These are phyloP conservation scores for Rhodotorula sphaerocarpa DNA, from an alignment of 768 basidiomycete species.

Conservation along the genomic window DNA sequence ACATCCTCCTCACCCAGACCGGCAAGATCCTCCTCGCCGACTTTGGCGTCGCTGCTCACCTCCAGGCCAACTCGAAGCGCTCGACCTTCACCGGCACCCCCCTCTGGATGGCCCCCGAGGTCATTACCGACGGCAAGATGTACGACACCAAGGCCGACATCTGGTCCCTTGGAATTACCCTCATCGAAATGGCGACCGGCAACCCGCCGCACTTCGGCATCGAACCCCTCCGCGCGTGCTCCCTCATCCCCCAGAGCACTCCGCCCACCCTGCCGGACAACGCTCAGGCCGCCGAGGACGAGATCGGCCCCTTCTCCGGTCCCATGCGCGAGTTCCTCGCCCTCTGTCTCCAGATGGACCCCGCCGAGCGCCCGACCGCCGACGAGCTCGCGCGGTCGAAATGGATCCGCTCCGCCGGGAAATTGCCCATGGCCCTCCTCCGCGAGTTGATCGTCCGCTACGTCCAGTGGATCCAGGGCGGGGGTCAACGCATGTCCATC, in stretches of 20 bases:
- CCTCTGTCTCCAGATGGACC: slow-evolving; percentile 69
- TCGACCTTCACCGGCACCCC: slow-evolving; percentile 96
- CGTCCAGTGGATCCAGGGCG: slow-evolving; percentile 60
- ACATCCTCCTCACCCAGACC: slow-evolving; percentile 76
- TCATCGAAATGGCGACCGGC: slow-evolving; percentile 96
- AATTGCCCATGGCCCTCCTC: slow-evolving; percentile 58
- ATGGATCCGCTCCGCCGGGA: slow-evolving; percentile 75
- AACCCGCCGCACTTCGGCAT: slow-evolving; percentile 60
- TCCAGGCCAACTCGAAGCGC: slow-evolving; percentile 74
- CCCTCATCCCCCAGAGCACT: slow-evolving; percentile 73
- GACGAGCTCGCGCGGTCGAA: slow-evolving; percentile 74
- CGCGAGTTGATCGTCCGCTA: slow-evolving; percentile 74
- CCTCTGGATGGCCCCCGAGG: slow-evolving; percentile 99
- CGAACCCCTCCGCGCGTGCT: slow-evolving; percentile 76
- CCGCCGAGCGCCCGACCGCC: slow-evolving; percentile 73
- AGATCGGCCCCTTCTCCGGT: slow-evolving; percentile 49
- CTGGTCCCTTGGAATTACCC: slow-evolving; percentile 92
- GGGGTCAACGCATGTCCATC: slow-evolving; percentile 68
- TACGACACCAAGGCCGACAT: slow-evolving; percentile 98
- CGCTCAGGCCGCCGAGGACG: slow-evolving; percentile 39
- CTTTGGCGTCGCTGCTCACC: slow-evolving; percentile 92
- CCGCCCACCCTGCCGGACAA: slow-evolving; percentile 55
- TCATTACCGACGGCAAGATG: slow-evolving; percentile 72
- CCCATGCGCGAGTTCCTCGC: slow-evolving; percentile 84
- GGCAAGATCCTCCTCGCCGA: slow-evolving; percentile 94